phyloP scores from a whole-genome alignment of 2,329 filamentous ascomycete genomes.

The Mollisiaceae sp. region DNA sequence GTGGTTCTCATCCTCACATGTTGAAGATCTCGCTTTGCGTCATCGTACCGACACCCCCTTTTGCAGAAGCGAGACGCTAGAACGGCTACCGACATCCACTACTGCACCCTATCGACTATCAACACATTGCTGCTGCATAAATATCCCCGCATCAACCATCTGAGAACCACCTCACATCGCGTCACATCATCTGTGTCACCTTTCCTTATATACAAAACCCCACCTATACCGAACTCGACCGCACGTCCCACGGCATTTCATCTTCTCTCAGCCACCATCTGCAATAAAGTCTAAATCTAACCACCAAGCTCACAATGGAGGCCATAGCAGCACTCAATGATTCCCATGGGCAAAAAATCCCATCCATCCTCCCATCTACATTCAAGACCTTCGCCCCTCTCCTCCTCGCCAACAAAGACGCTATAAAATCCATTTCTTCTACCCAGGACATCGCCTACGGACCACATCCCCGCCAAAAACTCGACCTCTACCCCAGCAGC shows the following conservation, averaged over 20 bases:
- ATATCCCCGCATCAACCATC: not conserved
- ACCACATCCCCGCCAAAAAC: conserved; percentile 38
- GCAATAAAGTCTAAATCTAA: no score
- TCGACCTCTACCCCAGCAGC: conserved; percentile 37
- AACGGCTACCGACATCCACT: not conserved
- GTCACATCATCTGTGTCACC: conserved; percentile 1
- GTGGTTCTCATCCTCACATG: no score
- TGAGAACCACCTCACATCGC: not conserved
- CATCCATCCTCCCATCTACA: conserved; percentile 31
- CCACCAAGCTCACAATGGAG: conserved; percentile 30
- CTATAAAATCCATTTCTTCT: conserved; percentile 35
- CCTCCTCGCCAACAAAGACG: conserved; percentile 32
- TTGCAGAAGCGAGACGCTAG: conserved; percentile 7
- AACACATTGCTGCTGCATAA: not conserved
- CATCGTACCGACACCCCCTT: not conserved
- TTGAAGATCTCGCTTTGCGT: no score
- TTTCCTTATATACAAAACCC: not conserved
- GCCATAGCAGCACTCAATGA: conserved; percentile 30
- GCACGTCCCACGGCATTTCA: no score
- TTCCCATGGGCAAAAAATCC: conserved; percentile 29
- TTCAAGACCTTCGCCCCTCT: conserved; percentile 36
- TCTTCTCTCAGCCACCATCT: not conserved
- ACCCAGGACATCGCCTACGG: conserved; percentile 35
- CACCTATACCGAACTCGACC: not conserved
- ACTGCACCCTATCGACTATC: no score